phyloP scores from a whole-genome alignment of 805 yeast species.

The Lachancea waltii region DNA sequence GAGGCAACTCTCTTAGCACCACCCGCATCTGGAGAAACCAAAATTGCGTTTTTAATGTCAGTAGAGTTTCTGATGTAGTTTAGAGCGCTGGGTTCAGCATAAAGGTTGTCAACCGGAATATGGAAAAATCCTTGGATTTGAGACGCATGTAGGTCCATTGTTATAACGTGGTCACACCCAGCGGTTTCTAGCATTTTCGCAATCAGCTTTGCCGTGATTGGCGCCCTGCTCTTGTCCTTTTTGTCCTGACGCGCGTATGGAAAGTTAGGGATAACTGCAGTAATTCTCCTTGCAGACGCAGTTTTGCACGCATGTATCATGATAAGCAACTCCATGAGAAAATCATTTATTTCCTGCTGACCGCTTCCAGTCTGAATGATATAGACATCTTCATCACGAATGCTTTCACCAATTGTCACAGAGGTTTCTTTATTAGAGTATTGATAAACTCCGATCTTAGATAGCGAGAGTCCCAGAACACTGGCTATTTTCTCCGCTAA shows the following conservation, averaged over 20 bases:
- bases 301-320: conserved; percentile 79
- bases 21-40: conserved; percentile 85
- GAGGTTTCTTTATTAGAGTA: conserved; percentile 70
- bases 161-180: conserved; percentile 80
- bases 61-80: conserved; percentile 62
- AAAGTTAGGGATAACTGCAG: conserved; percentile 76
- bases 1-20: conserved; percentile 89
- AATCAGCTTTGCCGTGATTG: conserved; percentile 78
- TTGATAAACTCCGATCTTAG: conserved; percentile 58
- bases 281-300: conserved; percentile 76
- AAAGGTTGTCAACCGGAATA: conserved; percentile 76
- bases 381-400: conserved; percentile 78
- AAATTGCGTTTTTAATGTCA: conserved; percentile 55
- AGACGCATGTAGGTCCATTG: conserved; percentile 85
- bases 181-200: conserved; percentile 79
- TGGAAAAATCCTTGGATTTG: conserved; percentile 83
- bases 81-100: conserved; percentile 78
- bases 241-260: conserved; percentile 88
- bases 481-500: conserved; percentile 63
- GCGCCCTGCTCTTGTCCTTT: conserved; percentile 80
- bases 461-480: conserved; percentile 51
- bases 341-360: conserved; percentile 59
- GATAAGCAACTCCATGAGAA: conserved; percentile 64
- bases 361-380: conserved; percentile 78
- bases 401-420: conserved; percentile 72